phyloP scores from a whole-genome alignment of 352 stramenopile genomes.

The Phytophthora colocasiae region DNA sequence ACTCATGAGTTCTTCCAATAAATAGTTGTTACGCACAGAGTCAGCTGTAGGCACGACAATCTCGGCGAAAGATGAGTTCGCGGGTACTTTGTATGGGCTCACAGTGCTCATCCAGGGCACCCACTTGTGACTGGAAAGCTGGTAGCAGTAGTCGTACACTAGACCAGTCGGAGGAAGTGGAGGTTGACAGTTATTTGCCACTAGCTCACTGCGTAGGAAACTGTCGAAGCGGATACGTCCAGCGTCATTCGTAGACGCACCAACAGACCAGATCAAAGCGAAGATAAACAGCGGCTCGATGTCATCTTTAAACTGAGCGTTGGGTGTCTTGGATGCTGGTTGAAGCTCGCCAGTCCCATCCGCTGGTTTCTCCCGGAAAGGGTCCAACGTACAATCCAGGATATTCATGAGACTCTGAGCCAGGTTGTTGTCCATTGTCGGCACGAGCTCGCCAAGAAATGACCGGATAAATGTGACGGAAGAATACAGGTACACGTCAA shows the following conservation, averaged over 20 bases:
- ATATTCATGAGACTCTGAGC: constrained; percentile 93
- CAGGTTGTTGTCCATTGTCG: constrained; percentile 95
- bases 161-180: constrained; percentile 65
- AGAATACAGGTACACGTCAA: constrained; percentile 92
- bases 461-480: constrained; percentile 88
- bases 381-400: constrained; percentile 90
- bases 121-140: constrained; percentile 91
- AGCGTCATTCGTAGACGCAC: constrained; percentile 89
- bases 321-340: constrained; percentile 41
- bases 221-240: constrained; percentile 90
- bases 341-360: constrained; percentile 54
- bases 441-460: constrained; percentile 90
- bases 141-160: constrained; percentile 94
- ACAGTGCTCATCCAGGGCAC: constrained; percentile 95
- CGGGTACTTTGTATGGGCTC: constrained; percentile 74
- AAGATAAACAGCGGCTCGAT: constrained; percentile 93
- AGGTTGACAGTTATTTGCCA: constrained; percentile 64
- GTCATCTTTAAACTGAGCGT: constrained; percentile 76
- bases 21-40: constrained; percentile 93
- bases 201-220: constrained; percentile 89
- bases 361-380: constrained; percentile 62
- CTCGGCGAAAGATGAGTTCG: constrained; percentile 85
- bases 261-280: constrained; percentile 92
- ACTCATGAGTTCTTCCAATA: constrained; percentile 88
- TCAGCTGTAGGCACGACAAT: constrained; percentile 95